phyloP scores from a whole-genome alignment of 2,329 filamentous ascomycete species.

The Colletotrichum gloeosporioides region DNA sequence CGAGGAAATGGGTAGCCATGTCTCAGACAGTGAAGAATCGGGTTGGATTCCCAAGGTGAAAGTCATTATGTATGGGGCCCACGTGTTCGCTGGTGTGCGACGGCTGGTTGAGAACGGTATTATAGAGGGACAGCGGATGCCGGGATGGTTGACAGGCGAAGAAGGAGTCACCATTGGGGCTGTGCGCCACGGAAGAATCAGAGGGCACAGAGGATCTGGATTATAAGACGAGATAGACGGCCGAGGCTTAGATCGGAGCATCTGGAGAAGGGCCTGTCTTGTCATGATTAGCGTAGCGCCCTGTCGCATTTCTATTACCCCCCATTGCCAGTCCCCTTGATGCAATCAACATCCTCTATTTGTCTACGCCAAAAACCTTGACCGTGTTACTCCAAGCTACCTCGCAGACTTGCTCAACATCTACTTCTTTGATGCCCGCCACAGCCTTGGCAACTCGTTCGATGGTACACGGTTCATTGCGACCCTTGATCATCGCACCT shows the following conservation, averaged over 20 bases:
- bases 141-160: constrained; percentile 90
- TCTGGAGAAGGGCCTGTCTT: neutral
- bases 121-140: constrained; percentile 79
- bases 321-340: neutral
- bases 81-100: constrained; percentile 82
- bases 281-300: neutral
- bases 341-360: constrained; percentile 33
- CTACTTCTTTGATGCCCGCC: constrained; percentile 81
- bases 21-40: constrained; percentile 12
- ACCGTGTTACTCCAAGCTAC: constrained; percentile 84
- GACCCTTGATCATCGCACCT: constrained; percentile 89
- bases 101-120: constrained; percentile 79
- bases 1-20: constrained; percentile 23
- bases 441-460: constrained; percentile 87
- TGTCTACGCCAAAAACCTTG: constrained; percentile 77
- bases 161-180: constrained; percentile 78
- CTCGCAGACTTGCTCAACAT: constrained; percentile 84
- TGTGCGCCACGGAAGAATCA: constrained; percentile 70
- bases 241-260: neutral
- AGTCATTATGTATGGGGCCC: constrained; percentile 74
- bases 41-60: constrained; percentile 64
- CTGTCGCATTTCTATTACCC: constrained; percentile 10
- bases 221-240: constrained; percentile 37
- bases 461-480: constrained; percentile 92
- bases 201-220: constrained; percentile 61